phyloP scores from a whole-genome alignment of 2,329 filamentous ascomycete genomes.

The Aspergillus flavus region DNA sequence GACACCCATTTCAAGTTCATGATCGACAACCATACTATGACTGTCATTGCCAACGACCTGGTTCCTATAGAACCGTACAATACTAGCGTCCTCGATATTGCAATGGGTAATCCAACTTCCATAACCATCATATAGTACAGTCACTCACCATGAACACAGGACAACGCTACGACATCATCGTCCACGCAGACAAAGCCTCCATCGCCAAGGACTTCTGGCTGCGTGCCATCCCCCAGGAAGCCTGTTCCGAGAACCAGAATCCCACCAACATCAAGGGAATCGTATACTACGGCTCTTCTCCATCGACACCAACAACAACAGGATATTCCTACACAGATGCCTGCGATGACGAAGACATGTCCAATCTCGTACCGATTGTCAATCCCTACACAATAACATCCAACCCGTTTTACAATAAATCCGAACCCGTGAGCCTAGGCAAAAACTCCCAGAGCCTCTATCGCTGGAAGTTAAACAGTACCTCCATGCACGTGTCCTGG shows the following conservation, averaged over 20 bases:
- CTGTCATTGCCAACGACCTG: conserved; percentile 61
- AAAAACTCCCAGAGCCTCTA: conserved; percentile 25
- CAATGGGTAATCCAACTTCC: conserved; percentile 39
- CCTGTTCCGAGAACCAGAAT: conserved; percentile 47
- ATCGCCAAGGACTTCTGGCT: conserved; percentile 40
- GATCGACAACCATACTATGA: conserved; percentile 57
- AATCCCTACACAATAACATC: conserved; percentile 14
- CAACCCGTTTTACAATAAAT: background rate
- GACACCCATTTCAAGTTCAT: conserved; percentile 45
- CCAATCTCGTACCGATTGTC: conserved; percentile 29
- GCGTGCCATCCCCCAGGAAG: conserved; percentile 47
- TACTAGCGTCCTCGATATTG: conserved; percentile 49
- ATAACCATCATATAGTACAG: background rate
- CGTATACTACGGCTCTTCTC: conserved; percentile 41
- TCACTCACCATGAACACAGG: conserved; percentile 18
- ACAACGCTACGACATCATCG: conserved; percentile 44
- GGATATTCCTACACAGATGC: conserved; percentile 22
- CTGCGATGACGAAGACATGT: conserved; percentile 32
- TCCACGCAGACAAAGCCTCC: conserved; percentile 29
- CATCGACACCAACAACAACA: conserved; percentile 21
- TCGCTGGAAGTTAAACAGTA: conserved; percentile 38
- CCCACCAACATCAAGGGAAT: conserved; percentile 53
- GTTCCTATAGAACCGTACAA: conserved; percentile 60
- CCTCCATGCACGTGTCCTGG: conserved; percentile 35
- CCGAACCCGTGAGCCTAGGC: background rate